Evolutionary conservation across 441 rosid genomes (phyloP).

Genomic region (Metrosideros polymorpha): DNA sequence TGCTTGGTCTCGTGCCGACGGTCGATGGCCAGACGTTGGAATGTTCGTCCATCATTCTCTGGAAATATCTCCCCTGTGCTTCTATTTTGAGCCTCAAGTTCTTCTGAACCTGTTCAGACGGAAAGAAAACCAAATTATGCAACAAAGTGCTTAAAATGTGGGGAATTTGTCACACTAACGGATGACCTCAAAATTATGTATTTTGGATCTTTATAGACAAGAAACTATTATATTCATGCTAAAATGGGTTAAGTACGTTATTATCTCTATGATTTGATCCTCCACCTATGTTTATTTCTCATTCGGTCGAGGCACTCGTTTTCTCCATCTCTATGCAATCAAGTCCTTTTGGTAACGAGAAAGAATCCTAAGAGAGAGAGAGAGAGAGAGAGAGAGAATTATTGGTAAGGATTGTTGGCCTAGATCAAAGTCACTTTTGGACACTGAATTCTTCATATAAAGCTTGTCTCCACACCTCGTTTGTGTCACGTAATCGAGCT

Average conservation of each 20-base stretch:
- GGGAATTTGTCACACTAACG: not conserved
- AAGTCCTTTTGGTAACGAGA: not conserved
- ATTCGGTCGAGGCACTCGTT: not conserved
- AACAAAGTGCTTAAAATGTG: not conserved
- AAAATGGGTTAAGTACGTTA: not conserved
- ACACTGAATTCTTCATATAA: not conserved
- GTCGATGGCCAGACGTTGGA: not conserved
- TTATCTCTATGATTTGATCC: not conserved
- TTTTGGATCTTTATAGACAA: not conserved
- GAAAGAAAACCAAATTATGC: not conserved
- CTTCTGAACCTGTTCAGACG: slow-evolving; percentile 24
- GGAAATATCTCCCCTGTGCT: slow-evolving; percentile 40
- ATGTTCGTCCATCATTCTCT: slow-evolving; percentile 24
- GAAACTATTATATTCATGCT: not conserved
- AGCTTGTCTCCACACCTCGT: slow-evolving; percentile 20
- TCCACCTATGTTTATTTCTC: not conserved
- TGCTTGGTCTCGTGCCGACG: slow-evolving; percentile 9
- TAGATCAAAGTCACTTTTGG: not conserved
- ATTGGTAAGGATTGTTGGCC: not conserved
- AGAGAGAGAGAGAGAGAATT: too few relatives aligned
- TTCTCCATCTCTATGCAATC: not conserved
- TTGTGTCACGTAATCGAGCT: slow-evolving; percentile 26
- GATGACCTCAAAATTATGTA: not conserved
- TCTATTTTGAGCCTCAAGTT: slow-evolving; percentile 42
- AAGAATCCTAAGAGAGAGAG: not conserved